Conservation (phyloP, 208 protist species). For the Acanthamoeba divionensis region DNA sequence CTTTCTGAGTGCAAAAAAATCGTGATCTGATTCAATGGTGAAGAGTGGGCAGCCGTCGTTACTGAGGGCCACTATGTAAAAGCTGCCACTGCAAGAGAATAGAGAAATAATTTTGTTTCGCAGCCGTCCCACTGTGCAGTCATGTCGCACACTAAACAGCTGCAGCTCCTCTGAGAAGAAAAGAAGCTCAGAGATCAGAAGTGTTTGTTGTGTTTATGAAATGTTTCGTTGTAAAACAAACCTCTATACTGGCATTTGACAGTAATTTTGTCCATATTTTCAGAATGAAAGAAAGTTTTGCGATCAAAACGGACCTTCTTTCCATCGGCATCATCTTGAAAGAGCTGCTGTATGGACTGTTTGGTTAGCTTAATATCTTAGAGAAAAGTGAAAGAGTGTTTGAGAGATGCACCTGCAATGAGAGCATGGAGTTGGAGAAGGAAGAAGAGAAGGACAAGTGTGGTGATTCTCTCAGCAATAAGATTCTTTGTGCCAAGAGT, state of each 20-base stretch:
- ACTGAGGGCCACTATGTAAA: too few species aligned
- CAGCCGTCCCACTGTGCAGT: background rate
- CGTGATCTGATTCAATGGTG: too few species aligned
- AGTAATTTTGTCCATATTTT: background rate
- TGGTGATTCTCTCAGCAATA: background rate
- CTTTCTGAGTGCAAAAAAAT: too few species aligned
- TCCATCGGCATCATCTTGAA: background rate
- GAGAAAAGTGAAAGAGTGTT: background rate
- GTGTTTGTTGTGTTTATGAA: background rate
- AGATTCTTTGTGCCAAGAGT: background rate
- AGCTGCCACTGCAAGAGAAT: too few species aligned
- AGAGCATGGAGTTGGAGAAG: background rate
- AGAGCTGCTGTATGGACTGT: background rate
- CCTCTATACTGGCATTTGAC: background rate
- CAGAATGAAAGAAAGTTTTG: background rate
- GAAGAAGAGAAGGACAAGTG: background rate
- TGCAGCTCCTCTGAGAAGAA: background rate
- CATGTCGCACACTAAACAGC: background rate
- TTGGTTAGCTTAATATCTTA: background rate
- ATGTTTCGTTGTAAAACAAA: background rate
- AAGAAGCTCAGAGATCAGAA: background rate
- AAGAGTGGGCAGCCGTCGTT: too few species aligned
- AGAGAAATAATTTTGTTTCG: conserved; percentile 18
- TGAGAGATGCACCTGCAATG: background rate
- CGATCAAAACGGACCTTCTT: conserved; percentile 13